Evolutionary conservation across 1,284 basidiomycete genomes (phyloP), one percentile per base, ranked within the genome.

Genomic region (Trametes hirsuta): DNA sequence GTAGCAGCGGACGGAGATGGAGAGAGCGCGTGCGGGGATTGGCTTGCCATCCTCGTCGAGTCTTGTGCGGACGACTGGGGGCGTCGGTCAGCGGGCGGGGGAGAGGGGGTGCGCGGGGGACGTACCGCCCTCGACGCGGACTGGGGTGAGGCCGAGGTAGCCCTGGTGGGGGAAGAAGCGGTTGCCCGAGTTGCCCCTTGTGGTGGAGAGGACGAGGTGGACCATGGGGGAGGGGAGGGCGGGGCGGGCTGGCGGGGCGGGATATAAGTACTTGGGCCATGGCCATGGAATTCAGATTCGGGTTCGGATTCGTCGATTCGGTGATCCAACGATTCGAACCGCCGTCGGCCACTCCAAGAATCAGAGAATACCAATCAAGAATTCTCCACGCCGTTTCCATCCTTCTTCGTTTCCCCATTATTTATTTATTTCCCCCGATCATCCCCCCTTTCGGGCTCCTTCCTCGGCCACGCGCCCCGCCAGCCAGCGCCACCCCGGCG

Each of bases 131-230:
- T 91, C 86, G 66, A 93, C 81, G 67, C 83, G 84, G 75, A 94
- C 79, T 65, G 90, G 86, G 40, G 90, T 90, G 70, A 94, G 81
- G 65, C 90, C 93, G 64, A 94, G 85, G 75, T 86, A 88, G 71
- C 92, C 93, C 58, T 78, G 75, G 79, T 84, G 78, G 59, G 93
- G 91, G 75, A 92, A 94, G 75, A 81, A 87, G 61, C 86, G 82
- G 60, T 84, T 79, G 64, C 83, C 86, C 66, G 84, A 77, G 75
- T 89, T 90, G 68, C 88, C 90, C 78, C 74, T 71, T 55, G 79
- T 68, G 61, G 85, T 84, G 77, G 79, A 71, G 70, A 90, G 81
- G 69, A 80, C 71, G 70, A 90, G 79, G 66, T 85, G 82, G 72
- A 90, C 85, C 87, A 89, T 88, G 71, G 68, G 64, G 59, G 52